Conservation (phyloP, 352 stramenopile species). For the Pythium brassicae region DNA sequence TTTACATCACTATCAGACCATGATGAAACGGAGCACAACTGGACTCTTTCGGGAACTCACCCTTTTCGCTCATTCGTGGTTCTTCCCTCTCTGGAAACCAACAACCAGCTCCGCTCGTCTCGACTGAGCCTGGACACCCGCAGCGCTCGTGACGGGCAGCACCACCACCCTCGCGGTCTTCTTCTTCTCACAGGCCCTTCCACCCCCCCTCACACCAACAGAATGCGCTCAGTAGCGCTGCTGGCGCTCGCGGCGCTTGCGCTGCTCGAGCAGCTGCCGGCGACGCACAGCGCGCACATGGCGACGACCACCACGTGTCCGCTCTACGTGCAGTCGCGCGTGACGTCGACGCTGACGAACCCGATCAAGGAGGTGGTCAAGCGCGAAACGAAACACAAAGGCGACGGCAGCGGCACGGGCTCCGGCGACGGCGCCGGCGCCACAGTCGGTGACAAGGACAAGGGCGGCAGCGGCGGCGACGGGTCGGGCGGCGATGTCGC, state of each 20-base stretch:
- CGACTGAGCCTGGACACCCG: background rate
- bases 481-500: background rate
- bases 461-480: background rate
- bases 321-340: slow-evolving; percentile 51
- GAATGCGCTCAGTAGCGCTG: slow-evolving; percentile 12
- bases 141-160: background rate
- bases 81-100: background rate
- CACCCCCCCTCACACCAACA: background rate
- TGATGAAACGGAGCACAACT: too few relatives aligned
- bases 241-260: slow-evolving; percentile 17
- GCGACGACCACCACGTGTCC: slow-evolving; percentile 44
- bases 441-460: slow-evolving; percentile 2
- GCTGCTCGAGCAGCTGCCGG: slow-evolving; percentile 16
- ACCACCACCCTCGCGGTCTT: background rate
- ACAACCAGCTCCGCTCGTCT: background rate
- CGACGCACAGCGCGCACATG: slow-evolving; percentile 7
- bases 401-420: slow-evolving; percentile 2
- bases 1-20: too few relatives aligned
- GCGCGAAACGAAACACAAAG: slow-evolving; percentile 4
- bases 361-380: slow-evolving; percentile 45
- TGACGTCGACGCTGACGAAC: slow-evolving; percentile 55
- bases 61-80: background rate
- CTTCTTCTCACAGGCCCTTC: background rate
- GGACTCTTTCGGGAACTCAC: background rate
- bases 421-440: slow-evolving; percentile 1